These are phyloP conservation scores for Ceratobasidium sp. DNA, from an alignment of 1,284 basidiomycete genomes.

Conservation along the genomic window DNA sequence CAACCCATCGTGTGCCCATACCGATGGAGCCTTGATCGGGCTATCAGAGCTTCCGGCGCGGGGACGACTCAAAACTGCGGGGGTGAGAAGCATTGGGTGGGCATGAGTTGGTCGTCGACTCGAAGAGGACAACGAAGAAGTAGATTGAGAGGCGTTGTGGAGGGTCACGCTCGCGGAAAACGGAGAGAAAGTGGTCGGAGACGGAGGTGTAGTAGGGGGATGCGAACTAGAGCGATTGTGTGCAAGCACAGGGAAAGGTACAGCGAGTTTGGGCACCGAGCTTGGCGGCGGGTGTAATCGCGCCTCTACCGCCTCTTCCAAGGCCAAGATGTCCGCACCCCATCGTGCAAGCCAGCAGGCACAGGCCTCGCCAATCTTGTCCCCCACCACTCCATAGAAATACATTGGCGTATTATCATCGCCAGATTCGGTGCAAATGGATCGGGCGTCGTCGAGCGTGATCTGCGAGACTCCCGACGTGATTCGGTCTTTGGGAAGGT, in stretches of 20 bases:
- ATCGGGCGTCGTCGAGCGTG: conserved; percentile 21
- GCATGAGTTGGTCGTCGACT: conserved; percentile 1
- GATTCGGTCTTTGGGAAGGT: conserved; percentile 15
- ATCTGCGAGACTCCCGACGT: conserved; percentile 13
- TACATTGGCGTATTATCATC: conserved; percentile 53
- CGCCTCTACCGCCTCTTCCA: conserved; percentile 60
- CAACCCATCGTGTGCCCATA: conserved; percentile 76
- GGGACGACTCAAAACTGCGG: background rate
- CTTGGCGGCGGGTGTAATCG: conserved; percentile 32
- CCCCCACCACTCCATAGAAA: conserved; percentile 81
- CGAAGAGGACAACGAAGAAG: conserved; percentile 39
- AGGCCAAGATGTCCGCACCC: conserved; percentile 76
- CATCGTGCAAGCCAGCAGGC: conserved; percentile 88
- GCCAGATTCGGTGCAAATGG: conserved; percentile 21
- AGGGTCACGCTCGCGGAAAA: conserved; percentile 8
- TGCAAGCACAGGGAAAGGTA: conserved; percentile 14
- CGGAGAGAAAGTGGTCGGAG: conserved; percentile 31
- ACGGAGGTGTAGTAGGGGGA: conserved; percentile 2
- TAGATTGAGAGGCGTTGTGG: conserved; percentile 45
- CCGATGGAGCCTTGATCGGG: conserved; percentile 52
- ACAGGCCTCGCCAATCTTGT: conserved; percentile 90
- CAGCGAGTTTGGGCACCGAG: conserved; percentile 40
- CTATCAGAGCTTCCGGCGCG: background rate
- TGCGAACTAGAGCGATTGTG: background rate
- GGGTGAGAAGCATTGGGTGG: conserved; percentile 2